Percentiles rank a stretch among this genome's conserved stretches.
These are phyloP conservation scores for Aspergillus pseudoviridinutans DNA, from an alignment of 2,329 filamentous ascomycete genomes.

Conservation along the genomic window DNA sequence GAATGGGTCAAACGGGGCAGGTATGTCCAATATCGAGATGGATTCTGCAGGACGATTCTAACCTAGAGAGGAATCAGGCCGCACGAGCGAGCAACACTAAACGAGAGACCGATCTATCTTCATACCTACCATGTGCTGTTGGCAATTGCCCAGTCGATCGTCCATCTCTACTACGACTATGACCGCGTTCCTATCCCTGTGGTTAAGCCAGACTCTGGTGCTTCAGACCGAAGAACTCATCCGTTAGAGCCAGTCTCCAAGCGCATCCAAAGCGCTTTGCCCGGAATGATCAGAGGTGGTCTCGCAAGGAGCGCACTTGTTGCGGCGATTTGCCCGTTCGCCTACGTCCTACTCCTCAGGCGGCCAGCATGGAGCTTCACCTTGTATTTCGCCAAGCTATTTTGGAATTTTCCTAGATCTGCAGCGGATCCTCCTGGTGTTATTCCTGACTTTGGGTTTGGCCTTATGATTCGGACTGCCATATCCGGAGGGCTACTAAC, in stretches of 20 bases:
- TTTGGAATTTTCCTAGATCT: slow-evolving; percentile 72
- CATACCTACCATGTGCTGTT: slow-evolving; percentile 66
- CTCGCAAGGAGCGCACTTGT: slow-evolving; percentile 37
- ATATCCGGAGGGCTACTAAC: slow-evolving; percentile 64
- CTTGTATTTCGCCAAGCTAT: slow-evolving; percentile 64
- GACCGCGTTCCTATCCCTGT: slow-evolving; percentile 61
- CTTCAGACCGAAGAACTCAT: slow-evolving; percentile 35
- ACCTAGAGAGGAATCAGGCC: slow-evolving; percentile 28
- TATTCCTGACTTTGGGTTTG: slow-evolving; percentile 56
- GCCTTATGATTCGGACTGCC: slow-evolving; percentile 54
- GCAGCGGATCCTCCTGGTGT: slow-evolving; percentile 55
- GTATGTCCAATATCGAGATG: slow-evolving; percentile 30
- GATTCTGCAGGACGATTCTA: background rate
- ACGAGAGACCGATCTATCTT: slow-evolving; percentile 81
- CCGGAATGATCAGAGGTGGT: slow-evolving; percentile 29
- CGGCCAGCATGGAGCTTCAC: slow-evolving; percentile 64
- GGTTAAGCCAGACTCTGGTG: slow-evolving; percentile 30
- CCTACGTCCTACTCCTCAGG: slow-evolving; percentile 64
- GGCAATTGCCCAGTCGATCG: slow-evolving; percentile 63
- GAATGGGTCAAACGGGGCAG: slow-evolving; percentile 68
- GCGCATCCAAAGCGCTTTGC: slow-evolving; percentile 36
- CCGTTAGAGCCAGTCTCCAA: slow-evolving; percentile 32
- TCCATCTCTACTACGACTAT: slow-evolving; percentile 69
- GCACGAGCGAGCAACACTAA: slow-evolving; percentile 69
- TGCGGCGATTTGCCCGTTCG: slow-evolving; percentile 46